These are phyloP conservation scores for Zygotorulaspora danielsina DNA, from an alignment of 805 yeast genomes.

Conservation along the genomic window DNA sequence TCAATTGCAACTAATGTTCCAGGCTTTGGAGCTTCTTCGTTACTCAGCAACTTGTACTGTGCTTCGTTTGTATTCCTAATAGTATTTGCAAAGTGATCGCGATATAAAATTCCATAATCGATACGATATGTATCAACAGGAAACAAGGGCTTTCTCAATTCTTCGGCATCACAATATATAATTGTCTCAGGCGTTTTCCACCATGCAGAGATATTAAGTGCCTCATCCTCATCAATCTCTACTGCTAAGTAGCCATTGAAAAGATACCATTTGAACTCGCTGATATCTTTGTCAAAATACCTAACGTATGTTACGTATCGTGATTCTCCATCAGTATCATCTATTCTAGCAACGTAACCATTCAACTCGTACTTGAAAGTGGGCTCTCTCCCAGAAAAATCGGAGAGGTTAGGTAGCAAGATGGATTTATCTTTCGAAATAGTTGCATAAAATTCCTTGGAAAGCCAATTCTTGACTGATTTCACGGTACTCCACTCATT, in stretches of 20 bases:
- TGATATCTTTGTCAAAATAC: slow-evolving; percentile 36
- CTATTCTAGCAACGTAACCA: slow-evolving; percentile 68
- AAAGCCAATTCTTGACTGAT: slow-evolving; percentile 53
- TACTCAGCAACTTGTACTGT: slow-evolving; percentile 66
- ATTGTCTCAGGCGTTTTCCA: slow-evolving; percentile 84
- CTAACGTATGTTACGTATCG: slow-evolving; percentile 58
- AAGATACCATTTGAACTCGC: slow-evolving; percentile 58
- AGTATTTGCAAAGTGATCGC: slow-evolving; percentile 69
- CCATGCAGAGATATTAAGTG: slow-evolving; percentile 59
- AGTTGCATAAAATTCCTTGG: slow-evolving; percentile 53
- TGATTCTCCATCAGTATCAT: slow-evolving; percentile 48
- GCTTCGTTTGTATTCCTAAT: slow-evolving; percentile 52
- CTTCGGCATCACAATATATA: slow-evolving; percentile 53
- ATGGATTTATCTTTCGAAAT: slow-evolving; percentile 38
- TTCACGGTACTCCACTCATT: slow-evolving; percentile 53
- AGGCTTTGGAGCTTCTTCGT: slow-evolving; percentile 63
- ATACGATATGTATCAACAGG: slow-evolving; percentile 50
- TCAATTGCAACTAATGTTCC: slow-evolving; percentile 88
- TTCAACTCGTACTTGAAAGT: slow-evolving; percentile 53
- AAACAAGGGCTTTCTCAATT: slow-evolving; percentile 41
- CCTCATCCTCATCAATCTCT: slow-evolving; percentile 71
- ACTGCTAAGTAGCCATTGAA: slow-evolving; percentile 90
- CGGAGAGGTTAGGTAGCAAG: slow-evolving; percentile 34
- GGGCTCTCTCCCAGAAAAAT: slow-evolving; percentile 29
- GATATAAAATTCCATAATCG: slow-evolving; percentile 61